phyloP scores from a whole-genome alignment of 2,329 filamentous ascomycete genomes.

The Fusarium cicatricum region DNA sequence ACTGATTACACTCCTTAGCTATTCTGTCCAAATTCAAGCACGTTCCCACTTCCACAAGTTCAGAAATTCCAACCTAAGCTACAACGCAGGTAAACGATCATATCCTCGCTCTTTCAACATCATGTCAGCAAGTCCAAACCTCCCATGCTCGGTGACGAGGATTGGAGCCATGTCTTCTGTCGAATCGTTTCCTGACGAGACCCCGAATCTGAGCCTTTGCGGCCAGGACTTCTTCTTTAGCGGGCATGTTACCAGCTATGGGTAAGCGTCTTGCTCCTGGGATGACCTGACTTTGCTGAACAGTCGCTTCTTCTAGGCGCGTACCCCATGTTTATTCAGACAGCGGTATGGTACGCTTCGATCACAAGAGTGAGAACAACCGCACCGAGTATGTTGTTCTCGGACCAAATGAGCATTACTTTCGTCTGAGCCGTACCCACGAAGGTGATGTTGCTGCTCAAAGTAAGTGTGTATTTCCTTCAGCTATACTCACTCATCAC shows the following conservation, averaged over 20 bases:
- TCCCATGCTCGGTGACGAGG: neutral
- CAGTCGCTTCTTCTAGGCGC: slow-evolving; percentile 1
- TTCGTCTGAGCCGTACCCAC: slow-evolving; percentile 31
- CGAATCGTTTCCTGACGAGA: slow-evolving; percentile 23
- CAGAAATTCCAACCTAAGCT: neutral
- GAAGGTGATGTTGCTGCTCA: slow-evolving; percentile 20
- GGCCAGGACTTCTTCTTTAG: slow-evolving; percentile 36
- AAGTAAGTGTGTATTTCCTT: slow-evolving; percentile 17
- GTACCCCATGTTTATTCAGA: slow-evolving; percentile 4
- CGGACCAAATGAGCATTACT: slow-evolving; percentile 27
- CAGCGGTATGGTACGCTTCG: neutral
- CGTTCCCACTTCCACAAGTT: too few relatives aligned
- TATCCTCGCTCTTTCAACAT: neutral
- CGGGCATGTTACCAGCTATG: slow-evolving; percentile 29
- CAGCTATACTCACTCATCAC: neutral
- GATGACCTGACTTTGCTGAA: neutral
- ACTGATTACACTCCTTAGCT: neutral
- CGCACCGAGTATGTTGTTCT: slow-evolving; percentile 32
- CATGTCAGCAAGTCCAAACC: neutral
- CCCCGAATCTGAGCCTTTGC: slow-evolving; percentile 27
- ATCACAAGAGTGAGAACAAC: slow-evolving; percentile 11
- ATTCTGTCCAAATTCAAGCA: too few relatives aligned
- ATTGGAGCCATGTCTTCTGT: neutral
- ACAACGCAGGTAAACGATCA: neutral
- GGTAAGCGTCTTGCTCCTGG: slow-evolving; percentile 2